Base-by-base conservation (phyloP, 768 basidiomycete species). In the Leccinum rimulosum region DNA sequence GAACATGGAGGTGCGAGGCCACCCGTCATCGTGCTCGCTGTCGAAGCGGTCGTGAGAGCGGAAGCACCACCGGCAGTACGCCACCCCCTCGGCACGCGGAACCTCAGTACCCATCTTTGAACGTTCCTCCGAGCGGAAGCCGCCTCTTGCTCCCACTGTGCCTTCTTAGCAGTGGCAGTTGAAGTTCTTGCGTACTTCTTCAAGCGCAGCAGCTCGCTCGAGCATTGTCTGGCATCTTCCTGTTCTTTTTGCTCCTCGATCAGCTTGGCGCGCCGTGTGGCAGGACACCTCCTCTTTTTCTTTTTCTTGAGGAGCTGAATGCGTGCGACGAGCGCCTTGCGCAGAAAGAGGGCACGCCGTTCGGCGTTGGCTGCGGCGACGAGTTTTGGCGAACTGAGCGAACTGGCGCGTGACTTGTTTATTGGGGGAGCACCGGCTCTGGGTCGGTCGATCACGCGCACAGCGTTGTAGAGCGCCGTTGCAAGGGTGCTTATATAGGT, bases 101-200 rank as follows among this genome's bases (percentile, higher is more conserved):
- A 27, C 22, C 22, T 22, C 56, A 11, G 36, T 70, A 15, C 40
- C 40, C 68, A 27, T 28, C 60, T 27, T 30, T 8, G 30, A 30
- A 9, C 30, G 76, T 76, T 73, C 22, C 22, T 22, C 22, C 22
- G 22, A 22, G 22, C 25, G 3, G 25, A 22, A 25, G 25, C 82
- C 1, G 88, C 88, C 60, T 89, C 88, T 19, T 86, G 84, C 64
- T 90, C 90, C 40, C 87, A 81, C 64, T 85, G 82, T 15, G 73
- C 75, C 61, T 83, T 87, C 52, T 79, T 74, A 25, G 25, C 25
- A 25, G 25, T 25, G 25, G 25, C 25, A 25, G 25, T 25, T 25
- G 25, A 25, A 25, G 25, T 83, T 87, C 52, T 79, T 74, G 17
- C 82, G 83, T 1, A 84, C 85, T 30, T 80, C 73, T 56, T 90